Evolutionary conservation across 2,329 filamentous ascomycete genomes (phyloP).

Genomic region (Lasiodiplodia citricola): DNA sequence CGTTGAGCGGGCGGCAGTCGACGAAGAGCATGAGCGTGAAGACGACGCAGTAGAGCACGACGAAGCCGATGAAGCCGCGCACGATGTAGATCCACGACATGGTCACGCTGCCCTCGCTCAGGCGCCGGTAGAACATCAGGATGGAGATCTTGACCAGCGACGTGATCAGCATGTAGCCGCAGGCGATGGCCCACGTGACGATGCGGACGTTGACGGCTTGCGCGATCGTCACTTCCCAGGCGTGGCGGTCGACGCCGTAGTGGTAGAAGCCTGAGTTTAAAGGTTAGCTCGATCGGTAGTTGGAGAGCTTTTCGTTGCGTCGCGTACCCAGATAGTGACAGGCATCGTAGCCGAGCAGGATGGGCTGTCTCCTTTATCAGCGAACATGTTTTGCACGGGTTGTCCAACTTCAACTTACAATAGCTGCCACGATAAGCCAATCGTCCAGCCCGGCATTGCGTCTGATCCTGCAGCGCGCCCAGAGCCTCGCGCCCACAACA

Average conservation of each 20-base stretch:
- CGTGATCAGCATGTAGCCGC: slow-evolving; percentile 34
- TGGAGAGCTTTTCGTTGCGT: too few species aligned
- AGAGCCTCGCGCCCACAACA: not conserved
- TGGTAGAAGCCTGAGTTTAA: not conserved
- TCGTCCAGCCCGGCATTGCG: slow-evolving; percentile 21
- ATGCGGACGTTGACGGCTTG: slow-evolving; percentile 15
- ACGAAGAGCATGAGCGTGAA: slow-evolving; percentile 45
- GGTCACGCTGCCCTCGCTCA: slow-evolving; percentile 43
- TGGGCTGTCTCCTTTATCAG: not conserved
- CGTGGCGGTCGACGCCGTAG: slow-evolving; percentile 19
- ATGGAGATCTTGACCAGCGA: slow-evolving; percentile 43
- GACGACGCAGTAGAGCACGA: slow-evolving; percentile 44
- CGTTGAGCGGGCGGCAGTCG: slow-evolving; percentile 46
- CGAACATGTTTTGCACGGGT: not conserved
- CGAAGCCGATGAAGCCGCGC: slow-evolving; percentile 45
- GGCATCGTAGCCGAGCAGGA: not conserved
- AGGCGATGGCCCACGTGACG: slow-evolving; percentile 1
- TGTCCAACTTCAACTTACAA: not conserved
- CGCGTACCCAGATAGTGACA: slow-evolving; percentile 3
- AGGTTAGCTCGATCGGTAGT: not conserved
- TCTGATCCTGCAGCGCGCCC: slow-evolving; percentile 18
- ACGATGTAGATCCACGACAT: slow-evolving; percentile 48
- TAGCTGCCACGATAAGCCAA: not conserved
- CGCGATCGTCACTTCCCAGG: not conserved
- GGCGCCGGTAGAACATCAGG: slow-evolving; percentile 50